Percentiles rank a stretch among this genome's conserved stretches.
phyloP scores from a whole-genome alignment of 495 filamentous ascomycete species.

The Penicillium samsonianum region DNA sequence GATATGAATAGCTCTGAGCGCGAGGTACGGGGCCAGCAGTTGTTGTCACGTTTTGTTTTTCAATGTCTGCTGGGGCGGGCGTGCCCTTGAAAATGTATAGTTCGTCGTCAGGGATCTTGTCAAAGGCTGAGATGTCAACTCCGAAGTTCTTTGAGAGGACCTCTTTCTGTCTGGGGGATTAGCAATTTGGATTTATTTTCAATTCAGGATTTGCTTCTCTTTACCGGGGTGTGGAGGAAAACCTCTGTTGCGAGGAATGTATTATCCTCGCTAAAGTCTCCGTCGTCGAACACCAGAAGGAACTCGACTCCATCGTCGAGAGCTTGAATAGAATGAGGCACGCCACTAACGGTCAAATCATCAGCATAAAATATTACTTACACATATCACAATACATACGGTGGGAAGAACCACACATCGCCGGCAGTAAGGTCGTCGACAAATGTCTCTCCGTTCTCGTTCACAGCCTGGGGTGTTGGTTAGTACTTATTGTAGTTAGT shows the following conservation, averaged over 20 bases:
- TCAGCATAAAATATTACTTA: constrained; percentile 2
- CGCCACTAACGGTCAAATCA: constrained; percentile 38
- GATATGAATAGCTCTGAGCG: constrained; percentile 60
- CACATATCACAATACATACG: constrained; percentile 24
- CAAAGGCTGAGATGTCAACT: constrained; percentile 53
- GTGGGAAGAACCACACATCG: constrained; percentile 73
- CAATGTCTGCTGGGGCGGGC: constrained; percentile 58
- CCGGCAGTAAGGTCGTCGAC: constrained; percentile 66
- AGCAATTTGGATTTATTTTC: constrained; percentile 1
- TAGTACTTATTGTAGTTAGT: not conserved
- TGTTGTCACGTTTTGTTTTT: constrained; percentile 62
- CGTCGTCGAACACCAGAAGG: constrained; percentile 69
- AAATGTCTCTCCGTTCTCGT: constrained; percentile 64
- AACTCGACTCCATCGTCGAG: constrained; percentile 67
- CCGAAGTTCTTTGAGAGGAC: constrained; percentile 66
- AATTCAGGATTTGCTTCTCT: not conserved
- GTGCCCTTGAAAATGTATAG: constrained; percentile 73
- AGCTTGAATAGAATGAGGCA: constrained; percentile 69
- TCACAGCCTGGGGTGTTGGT: constrained; percentile 50
- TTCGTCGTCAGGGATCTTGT: constrained; percentile 58
- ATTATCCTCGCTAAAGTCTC: constrained; percentile 66
- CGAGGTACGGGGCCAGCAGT: constrained; percentile 57
- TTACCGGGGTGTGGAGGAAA: constrained; percentile 56
- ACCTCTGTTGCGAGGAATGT: constrained; percentile 69
- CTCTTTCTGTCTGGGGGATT: constrained; percentile 37